Percentiles rank a stretch among this genome's conserved stretches.
phyloP scores from a whole-genome alignment of 805 yeast genomes.

The Pichia membranifaciens region DNA sequence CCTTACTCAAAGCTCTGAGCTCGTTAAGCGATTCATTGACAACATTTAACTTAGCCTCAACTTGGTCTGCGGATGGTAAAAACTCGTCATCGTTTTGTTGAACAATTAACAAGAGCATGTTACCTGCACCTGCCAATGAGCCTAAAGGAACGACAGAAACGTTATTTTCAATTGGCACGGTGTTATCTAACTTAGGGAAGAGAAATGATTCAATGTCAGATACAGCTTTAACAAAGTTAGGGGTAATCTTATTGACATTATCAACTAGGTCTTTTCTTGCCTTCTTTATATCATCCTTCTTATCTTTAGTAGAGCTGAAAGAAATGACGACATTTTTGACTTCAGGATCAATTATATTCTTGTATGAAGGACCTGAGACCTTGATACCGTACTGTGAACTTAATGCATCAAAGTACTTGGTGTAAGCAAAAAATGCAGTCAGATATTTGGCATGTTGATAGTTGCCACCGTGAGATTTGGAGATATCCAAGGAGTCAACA shows the following conservation, averaged over 20 bases:
- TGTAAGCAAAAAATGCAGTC: constrained; percentile 56
- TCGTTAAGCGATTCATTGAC: constrained; percentile 51
- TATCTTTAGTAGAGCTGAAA: constrained; percentile 48
- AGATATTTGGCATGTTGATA: constrained; percentile 69
- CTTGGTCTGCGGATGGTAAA: constrained; percentile 60
- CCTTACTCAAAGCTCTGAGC: constrained; percentile 52
- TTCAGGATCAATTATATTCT: constrained; percentile 37
- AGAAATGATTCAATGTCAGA: constrained; percentile 65
- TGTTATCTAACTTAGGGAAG: constrained; percentile 38
- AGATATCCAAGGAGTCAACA: constrained; percentile 70
- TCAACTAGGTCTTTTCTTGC: constrained; percentile 71
- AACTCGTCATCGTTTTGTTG: constrained; percentile 57
- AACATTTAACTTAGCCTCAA: constrained; percentile 44
- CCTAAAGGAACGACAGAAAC: constrained; percentile 60
- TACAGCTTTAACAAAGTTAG: constrained; percentile 52
- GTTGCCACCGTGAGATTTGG: constrained; percentile 84
- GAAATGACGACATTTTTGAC: constrained; percentile 49
- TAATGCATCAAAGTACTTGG: constrained; percentile 42
- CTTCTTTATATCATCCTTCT: constrained; percentile 42
- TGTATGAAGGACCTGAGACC: constrained; percentile 42
- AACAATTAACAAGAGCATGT: constrained; percentile 50
- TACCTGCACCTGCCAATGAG: constrained; percentile 37
- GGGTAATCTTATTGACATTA: constrained; percentile 66
- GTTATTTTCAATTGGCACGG: constrained; percentile 39
- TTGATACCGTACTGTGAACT: constrained; percentile 38